Base-by-base conservation (phyloP, 1,284 basidiomycete species). In the Cutaneotrichosporon cyanovorans region DNA sequence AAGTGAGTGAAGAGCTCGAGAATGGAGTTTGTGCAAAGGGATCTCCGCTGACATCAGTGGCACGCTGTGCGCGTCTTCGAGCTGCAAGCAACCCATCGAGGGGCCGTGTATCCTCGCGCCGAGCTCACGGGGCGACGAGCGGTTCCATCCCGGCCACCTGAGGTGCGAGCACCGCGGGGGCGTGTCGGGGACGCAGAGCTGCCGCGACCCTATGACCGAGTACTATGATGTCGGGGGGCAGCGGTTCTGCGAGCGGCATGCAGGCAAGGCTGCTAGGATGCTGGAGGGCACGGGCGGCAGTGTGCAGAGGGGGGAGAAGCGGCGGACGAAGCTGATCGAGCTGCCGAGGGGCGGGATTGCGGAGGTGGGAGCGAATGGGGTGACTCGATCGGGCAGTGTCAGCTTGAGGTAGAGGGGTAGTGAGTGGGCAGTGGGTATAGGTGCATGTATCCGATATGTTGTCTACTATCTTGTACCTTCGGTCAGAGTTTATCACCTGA, bases 21-120 rank as follows among this genome's bases (percentile, higher is more conserved):
- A 23, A 2, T 20, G 22, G 21, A 10, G 35, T 39, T 16, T 28
- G 40, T 20, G 18, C 22, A 37, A 15, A 34, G 30, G 30, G 23
- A 14, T 28, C 5, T 4, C 6, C 25, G 23, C 55, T 59, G 33
- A 59, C 40, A 15, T 22, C 40, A 72, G 68, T 69, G 78, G 84
- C 55, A 90, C 87, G 14, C 75, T 92, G 3, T 93, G 88, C 60
- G 80, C 85, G 5, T 79, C 84, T 2, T 63, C 77, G 4, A 74
- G 74, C n/a, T 93, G 88, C 65, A 81, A 84, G 8, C 79, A 84
- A 66, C 88, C 88, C 1, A 88, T 93, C 60, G 89, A 93, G 70
- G 88, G 89, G 1, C 80, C 87, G 1, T 92, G 88, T 63, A 85
- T 89, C 11, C 80, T 90, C 4, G 63, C 68, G 1, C 55, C 66